Evolutionary conservation across 345 rosid species (phyloP), one percentile per base, ranked within the genome.

Genomic region (Orychophragmus violaceus): DNA sequence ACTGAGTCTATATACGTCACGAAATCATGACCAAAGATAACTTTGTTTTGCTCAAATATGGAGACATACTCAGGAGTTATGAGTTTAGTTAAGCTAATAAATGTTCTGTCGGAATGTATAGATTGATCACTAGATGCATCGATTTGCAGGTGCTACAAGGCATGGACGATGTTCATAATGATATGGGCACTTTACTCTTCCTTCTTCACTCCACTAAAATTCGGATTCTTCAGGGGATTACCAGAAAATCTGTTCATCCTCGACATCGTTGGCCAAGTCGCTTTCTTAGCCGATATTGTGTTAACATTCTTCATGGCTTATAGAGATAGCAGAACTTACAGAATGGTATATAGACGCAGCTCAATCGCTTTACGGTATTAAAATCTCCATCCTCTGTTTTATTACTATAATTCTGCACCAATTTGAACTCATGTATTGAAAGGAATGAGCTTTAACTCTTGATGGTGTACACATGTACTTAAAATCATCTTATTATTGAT

Each of bases 161-260:
- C 78, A 13, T 88, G 96, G 97, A 77, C 72, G 9, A 81, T 83
- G 75, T 91, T n/a, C n/a, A n/a, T n/a, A n/a, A n/a, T n/a, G n/a
- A n/a, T n/a, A n/a, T n/a, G n/a, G n/a, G n/a, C n/a, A 28, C 66
- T 84, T 3, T 91, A 91, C 78, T 91, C 97, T 3, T 88, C 97
- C 48, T 88, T 85, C 83, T 91, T 91, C 82, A 88, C 96, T 13
- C 94, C 97, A 2, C 12, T 91, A 33, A 94, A 91, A 70, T 91
- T 88, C 22, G 97, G 87, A 1, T 91, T 91, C 82, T 91, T 85
- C 80, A 72, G 94, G 51, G 97, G 97, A 1, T 78, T 88, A 17
- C 91, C 88, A 5, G 72, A 88, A 65, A 80, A 85, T 37, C 85
- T 88, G 14, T 85, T 80, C 72, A 71, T 88, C 18, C 77, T 91